These are phyloP conservation scores for Dactylis glomerata DNA, from an alignment of 176 grass and related monocot species.

Conservation along the genomic window DNA sequence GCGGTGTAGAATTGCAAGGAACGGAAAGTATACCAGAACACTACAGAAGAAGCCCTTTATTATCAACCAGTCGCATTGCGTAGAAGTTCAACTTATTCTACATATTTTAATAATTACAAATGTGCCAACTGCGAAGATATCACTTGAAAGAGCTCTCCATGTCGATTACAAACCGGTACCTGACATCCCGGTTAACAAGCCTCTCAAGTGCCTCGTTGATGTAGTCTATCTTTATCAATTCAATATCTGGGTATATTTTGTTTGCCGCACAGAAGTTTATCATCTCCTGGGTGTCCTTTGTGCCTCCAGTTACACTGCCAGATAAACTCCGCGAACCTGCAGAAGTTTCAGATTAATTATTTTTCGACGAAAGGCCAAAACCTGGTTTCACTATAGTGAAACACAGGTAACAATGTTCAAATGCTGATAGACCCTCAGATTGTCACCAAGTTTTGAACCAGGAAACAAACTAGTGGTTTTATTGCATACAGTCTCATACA, in stretches of 20 bases:
- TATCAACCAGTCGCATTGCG: not conserved
- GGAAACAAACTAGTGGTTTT: not conserved
- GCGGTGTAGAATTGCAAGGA: too few relatives aligned
- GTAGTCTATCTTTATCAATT: conserved; percentile 77
- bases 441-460: not conserved
- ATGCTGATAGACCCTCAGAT: not conserved
- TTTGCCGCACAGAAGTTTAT: conserved; percentile 63
- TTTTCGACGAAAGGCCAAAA: not conserved
- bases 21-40: too few relatives aligned
- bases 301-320: conserved; percentile 58
- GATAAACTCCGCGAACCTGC: conserved; percentile 54
- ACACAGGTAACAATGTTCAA: not conserved
- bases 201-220: conserved; percentile 71
- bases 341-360: conserved; percentile 22
- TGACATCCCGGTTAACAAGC: conserved; percentile 58
- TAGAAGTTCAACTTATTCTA: not conserved
- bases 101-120: not conserved
- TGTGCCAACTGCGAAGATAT: not conserved
- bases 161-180: conserved; percentile 74
- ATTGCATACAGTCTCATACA: not conserved
- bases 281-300: conserved; percentile 63
- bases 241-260: conserved; percentile 71
- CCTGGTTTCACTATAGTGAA: not conserved
- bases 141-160: conserved; percentile 54
- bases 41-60: not conserved